Evolutionary conservation across 225 moss, liverwort and hornwort species (phyloP), one percentile per base, ranked within the genome.

Genomic region (Sphagnum contortum): DNA sequence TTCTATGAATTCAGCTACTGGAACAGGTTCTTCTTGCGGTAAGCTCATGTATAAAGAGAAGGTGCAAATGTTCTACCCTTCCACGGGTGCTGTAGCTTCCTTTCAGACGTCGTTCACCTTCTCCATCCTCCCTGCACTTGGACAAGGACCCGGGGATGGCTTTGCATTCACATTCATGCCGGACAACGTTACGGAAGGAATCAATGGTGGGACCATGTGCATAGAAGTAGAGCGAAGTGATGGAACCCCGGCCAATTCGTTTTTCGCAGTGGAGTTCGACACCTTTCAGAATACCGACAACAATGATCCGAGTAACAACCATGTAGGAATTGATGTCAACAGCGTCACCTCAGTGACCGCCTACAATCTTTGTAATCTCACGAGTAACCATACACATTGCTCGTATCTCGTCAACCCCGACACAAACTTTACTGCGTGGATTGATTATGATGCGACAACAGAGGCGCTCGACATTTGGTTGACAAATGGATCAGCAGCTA

Each of bases 211-310:
- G 60, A 71, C 71, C n/a, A 4, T 66, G 66, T 45, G 55, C 45
- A 44, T 79, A 44, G 45, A 44, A 12, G 5, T 44, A 10, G 11
- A 5, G 3, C 50, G 48, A 8, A 53, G 59, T 62, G 72, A 69
- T 29, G 57, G 71, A 10, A 4, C 5, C 9, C 1, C 44, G 5
- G 8, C 45, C 65, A 48, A 75, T 55, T 69, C 55, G 12, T 65
- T 72, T 55, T 66, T 80, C 48, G 64, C 70, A 29, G 77, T 80
- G 55, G 80, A 80, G 47, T 66, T 80, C 11, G 76, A 80, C 69
- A 76, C 67, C 2, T 73, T 7, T 3, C 10, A 2, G 49, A 80
- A 61, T 4, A 47, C 4, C 49, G 69, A 7, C 5, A 12, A 8
- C 10, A 44, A 68, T 12, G 76, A 80, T 70, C 9, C 57, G 9